phyloP scores from a whole-genome alignment of 352 stramenopile species.

The Phytophthora sp. region DNA sequence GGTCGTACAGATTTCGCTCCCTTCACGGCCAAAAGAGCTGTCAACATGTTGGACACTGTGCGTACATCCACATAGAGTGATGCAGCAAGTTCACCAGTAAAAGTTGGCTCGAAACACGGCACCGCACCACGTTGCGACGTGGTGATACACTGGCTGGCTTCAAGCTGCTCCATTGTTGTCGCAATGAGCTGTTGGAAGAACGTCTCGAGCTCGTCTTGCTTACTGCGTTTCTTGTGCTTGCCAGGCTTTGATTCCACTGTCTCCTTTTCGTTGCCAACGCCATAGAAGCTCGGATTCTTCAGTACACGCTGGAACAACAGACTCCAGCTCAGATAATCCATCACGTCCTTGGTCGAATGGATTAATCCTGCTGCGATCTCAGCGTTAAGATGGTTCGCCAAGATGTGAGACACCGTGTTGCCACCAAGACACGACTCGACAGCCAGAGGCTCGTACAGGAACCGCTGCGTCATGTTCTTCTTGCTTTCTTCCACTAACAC shows the following conservation, averaged over 20 bases:
- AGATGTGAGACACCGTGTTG: slow-evolving; percentile 61
- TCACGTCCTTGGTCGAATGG: slow-evolving; percentile 82
- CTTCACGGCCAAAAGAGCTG: slow-evolving; percentile 36
- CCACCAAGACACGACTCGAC: slow-evolving; percentile 95
- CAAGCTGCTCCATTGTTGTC: slow-evolving; percentile 80
- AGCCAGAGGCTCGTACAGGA: slow-evolving; percentile 97
- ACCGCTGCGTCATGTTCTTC: slow-evolving; percentile 99
- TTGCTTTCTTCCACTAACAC: slow-evolving; percentile 98
- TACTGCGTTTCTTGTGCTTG: slow-evolving; percentile 34
- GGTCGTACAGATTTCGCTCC: not conserved
- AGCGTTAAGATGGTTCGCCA: slow-evolving; percentile 95
- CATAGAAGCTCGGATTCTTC: slow-evolving; percentile 97
- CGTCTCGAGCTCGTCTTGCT: slow-evolving; percentile 41
- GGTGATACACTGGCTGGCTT: slow-evolving; percentile 86
- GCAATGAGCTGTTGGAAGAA: slow-evolving; percentile 90
- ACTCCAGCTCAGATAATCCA: slow-evolving; percentile 98
- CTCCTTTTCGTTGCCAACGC: slow-evolving; percentile 43
- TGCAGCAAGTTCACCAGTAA: slow-evolving; percentile 92
- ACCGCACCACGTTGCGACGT: slow-evolving; percentile 11
- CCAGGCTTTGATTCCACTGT: slow-evolving; percentile 6
- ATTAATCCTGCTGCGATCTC: slow-evolving; percentile 95
- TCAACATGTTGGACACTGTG: slow-evolving; percentile 81
- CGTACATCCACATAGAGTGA: slow-evolving; percentile 97
- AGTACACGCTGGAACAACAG: slow-evolving; percentile 96
- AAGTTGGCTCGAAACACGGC: slow-evolving; percentile 76